Evolutionary conservation across 345 rosid species (phyloP).

Genomic region (Brassica carinata): DNA sequence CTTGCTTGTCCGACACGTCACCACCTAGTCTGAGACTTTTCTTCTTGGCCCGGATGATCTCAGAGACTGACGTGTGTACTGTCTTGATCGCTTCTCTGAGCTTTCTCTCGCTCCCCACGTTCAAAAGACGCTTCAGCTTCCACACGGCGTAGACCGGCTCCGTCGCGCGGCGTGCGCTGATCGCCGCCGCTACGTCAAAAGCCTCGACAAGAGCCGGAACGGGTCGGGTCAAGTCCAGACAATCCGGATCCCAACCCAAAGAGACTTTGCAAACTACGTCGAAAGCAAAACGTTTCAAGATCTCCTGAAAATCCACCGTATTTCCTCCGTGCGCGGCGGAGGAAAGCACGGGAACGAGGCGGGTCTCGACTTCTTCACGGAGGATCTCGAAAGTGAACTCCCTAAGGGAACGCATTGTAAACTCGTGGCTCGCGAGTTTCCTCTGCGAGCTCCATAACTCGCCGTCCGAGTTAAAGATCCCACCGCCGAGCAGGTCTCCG

Average conservation of each 20-base stretch:
- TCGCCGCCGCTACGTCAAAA: conserved; percentile 58
- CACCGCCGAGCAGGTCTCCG: conserved; percentile 79
- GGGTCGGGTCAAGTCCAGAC: conserved; percentile 52
- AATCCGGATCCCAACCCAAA: conserved; percentile 56
- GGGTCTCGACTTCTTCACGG: conserved; percentile 53
- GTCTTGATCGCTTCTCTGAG: conserved; percentile 48
- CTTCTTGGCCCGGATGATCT: conserved; percentile 49
- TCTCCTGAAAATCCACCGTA: conserved; percentile 59
- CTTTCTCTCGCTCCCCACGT: conserved; percentile 61
- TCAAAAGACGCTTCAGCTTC: conserved; percentile 62
- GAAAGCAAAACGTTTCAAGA: conserved; percentile 60
- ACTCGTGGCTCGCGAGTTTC: conserved; percentile 78
- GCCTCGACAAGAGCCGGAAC: conserved; percentile 50
- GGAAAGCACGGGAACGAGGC: conserved; percentile 57
- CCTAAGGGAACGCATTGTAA: conserved; percentile 58
- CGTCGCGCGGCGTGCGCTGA: conserved; percentile 58
- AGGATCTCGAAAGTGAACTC: conserved; percentile 57
- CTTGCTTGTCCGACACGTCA: conserved; percentile 24
- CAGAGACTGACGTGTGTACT: conserved; percentile 41
- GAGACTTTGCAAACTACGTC: conserved; percentile 57
- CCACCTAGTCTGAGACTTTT: conserved; percentile 22
- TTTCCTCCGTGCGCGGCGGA: conserved; percentile 23
- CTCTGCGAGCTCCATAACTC: conserved; percentile 69
- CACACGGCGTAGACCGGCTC: conserved; percentile 59
- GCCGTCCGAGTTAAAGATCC: conserved; percentile 81